phyloP scores from a whole-genome alignment of 225 moss, liverwort and hornwort genomes.

The Sphagnum contortum region DNA sequence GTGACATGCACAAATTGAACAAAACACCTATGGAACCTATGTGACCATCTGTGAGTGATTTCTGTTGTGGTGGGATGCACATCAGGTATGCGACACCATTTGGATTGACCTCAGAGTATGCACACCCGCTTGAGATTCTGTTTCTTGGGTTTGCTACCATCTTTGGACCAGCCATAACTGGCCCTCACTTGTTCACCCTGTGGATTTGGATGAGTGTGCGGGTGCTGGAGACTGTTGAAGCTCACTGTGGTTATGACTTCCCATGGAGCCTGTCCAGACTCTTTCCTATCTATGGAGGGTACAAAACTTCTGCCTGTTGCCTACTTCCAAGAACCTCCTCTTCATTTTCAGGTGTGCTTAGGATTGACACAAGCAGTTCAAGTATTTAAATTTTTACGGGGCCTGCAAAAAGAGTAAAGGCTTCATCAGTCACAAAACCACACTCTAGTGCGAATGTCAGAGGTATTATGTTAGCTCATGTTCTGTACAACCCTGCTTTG shows the following conservation, averaged over 20 bases:
- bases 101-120: constrained; percentile 66
- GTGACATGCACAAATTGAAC: too few relatives aligned
- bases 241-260: constrained; percentile 29
- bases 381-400: too few relatives aligned
- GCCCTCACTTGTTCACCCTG: constrained; percentile 21
- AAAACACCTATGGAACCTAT: too few relatives aligned
- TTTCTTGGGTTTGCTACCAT: constrained; percentile 39
- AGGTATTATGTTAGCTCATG: background rate
- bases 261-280: constrained; percentile 30
- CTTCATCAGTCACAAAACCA: too few relatives aligned
- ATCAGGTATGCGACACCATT: constrained; percentile 65
- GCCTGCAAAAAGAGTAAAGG: too few relatives aligned
- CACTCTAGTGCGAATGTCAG: background rate
- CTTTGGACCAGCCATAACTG: constrained; percentile 24
- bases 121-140: constrained; percentile 52
- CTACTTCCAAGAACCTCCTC: background rate
- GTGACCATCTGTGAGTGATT: too few relatives aligned
- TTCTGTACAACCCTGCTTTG: background rate
- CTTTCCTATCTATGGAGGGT: constrained; percentile 42
- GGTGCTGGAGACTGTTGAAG: constrained; percentile 41
- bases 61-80: too few relatives aligned
- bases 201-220: constrained; percentile 37
- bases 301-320: constrained; percentile 9
- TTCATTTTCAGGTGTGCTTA: background rate
- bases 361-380: background rate